Conservation (phyloP, 176 grass and related monocot species). For the Leersia perrieri region DNA sequence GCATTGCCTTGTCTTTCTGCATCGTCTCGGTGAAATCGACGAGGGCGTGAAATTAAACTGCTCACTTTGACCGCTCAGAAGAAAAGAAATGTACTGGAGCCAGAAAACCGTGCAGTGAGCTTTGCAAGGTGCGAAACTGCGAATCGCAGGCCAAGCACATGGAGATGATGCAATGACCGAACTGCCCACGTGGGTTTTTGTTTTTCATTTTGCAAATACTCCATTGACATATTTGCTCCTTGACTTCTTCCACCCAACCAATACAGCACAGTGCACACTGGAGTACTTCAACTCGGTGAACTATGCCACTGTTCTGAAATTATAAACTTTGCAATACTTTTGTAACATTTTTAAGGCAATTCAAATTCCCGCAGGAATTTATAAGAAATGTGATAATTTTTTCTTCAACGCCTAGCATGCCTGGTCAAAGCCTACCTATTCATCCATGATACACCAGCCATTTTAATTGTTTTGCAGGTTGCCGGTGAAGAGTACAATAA, state of each 20-base stretch:
- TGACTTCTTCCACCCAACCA: no score
- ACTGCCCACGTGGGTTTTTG: no score
- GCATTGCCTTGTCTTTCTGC: neutral
- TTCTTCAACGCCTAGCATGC: neutral
- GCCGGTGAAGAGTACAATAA: neutral
- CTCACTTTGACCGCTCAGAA: neutral
- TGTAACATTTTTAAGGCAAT: neutral
- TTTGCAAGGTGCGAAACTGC: neutral
- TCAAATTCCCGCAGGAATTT: neutral
- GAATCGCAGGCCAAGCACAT: neutral
- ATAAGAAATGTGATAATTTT: neutral
- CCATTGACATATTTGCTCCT: no score
- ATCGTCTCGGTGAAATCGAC: neutral
- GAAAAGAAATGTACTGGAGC: neutral
- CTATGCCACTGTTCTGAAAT: neutral
- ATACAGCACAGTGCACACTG: no score
- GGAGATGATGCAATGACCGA: neutral
- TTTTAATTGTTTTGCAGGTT: neutral
- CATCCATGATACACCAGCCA: neutral
- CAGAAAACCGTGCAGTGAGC: neutral
- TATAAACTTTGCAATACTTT: neutral
- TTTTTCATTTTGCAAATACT: no score
- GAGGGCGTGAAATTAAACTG: neutral
- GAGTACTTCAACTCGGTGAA: no score
- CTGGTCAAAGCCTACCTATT: neutral